Conservation (phyloP, 805 yeast genomes). For the Metschnikowia hibisci region DNA sequence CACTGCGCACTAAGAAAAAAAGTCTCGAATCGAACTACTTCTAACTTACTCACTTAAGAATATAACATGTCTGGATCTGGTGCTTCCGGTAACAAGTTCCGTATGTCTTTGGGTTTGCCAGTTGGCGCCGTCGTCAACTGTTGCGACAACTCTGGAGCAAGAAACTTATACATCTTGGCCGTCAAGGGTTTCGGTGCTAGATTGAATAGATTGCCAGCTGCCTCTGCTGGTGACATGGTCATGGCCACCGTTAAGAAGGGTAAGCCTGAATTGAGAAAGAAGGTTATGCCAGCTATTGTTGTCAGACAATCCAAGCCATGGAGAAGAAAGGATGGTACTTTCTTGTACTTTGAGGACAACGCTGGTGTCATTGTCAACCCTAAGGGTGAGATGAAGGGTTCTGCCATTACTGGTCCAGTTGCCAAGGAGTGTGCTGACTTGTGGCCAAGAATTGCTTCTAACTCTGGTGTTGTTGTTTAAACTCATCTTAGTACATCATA, state of each 20-base stretch:
- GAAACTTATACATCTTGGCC: slow-evolving; percentile 97
- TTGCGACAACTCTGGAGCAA: slow-evolving; percentile 99
- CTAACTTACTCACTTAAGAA: slow-evolving; percentile 22
- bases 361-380: slow-evolving; percentile 99
- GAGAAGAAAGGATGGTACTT: slow-evolving; percentile 99
- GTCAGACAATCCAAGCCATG: slow-evolving; percentile 99
- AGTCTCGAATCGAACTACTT: slow-evolving; percentile 14
- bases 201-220: slow-evolving; percentile 99
- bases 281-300: slow-evolving; percentile 99
- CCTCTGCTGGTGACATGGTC: slow-evolving; percentile 99
- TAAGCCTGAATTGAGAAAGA: slow-evolving; percentile 99
- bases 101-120: slow-evolving; percentile 99
- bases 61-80: slow-evolving; percentile 78
- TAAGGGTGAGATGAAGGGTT: slow-evolving; percentile 99
- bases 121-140: slow-evolving; percentile 99
- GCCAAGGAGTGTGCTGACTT: slow-evolving; percentile 99
- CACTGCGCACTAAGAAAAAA: slow-evolving; percentile 18
- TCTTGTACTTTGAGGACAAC: slow-evolving; percentile 99
- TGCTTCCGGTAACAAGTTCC: slow-evolving; percentile 99
- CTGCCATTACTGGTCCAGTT: slow-evolving; percentile 99
- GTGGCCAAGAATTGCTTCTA: slow-evolving; percentile 99
- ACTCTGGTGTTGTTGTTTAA: slow-evolving; percentile 99
- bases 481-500: slow-evolving; percentile 17
- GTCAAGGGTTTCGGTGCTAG: slow-evolving; percentile 99
- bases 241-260: slow-evolving; percentile 99